Conservation (phyloP, 306 rosid genomes). For the Neltuma alba region DNA sequence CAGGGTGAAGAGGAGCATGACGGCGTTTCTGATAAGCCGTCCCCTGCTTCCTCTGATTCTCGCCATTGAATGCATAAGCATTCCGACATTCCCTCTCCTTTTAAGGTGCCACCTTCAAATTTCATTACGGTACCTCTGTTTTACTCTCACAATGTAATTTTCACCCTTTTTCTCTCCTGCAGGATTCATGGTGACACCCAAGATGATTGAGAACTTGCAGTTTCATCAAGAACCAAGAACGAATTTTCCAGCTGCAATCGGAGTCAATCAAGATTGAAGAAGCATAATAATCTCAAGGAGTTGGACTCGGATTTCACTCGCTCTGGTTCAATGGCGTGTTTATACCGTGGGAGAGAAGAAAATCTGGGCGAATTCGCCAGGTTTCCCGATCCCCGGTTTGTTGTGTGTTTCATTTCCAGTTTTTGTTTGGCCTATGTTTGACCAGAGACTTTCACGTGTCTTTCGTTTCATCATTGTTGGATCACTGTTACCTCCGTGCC, state of each 20-base stretch:
- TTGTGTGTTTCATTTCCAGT: constrained; percentile 37
- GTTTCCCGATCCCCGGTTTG: constrained; percentile 53
- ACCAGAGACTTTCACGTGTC: constrained; percentile 27
- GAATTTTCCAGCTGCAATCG: constrained; percentile 11
- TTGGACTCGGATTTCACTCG: constrained; percentile 37
- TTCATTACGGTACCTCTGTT: neutral
- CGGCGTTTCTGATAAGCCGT: constrained; percentile 87
- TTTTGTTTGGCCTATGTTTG: constrained; percentile 39
- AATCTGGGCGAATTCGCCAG: constrained; percentile 54
- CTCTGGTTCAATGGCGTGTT: constrained; percentile 53
- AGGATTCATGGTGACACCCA: constrained; percentile 5
- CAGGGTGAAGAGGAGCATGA: constrained; percentile 97
- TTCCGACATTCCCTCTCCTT: constrained; percentile 38
- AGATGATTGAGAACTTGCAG: constrained; percentile 31
- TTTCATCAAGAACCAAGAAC: neutral
- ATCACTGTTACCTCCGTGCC: constrained; percentile 23
- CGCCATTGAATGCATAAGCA: constrained; percentile 64
- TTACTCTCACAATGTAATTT: neutral
- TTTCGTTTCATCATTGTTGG: constrained; percentile 36
- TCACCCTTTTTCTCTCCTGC: neutral
- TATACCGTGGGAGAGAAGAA: constrained; percentile 58
- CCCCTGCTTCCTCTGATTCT: constrained; percentile 99
- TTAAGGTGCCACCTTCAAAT: constrained; percentile 51
- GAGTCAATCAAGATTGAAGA: constrained; percentile 25
- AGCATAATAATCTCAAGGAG: neutral